Evolutionary conservation across 225 moss, liverwort and hornwort species (phyloP), one percentile per base, ranked within the genome.

Genomic region (Takakia lepidozioides): DNA sequence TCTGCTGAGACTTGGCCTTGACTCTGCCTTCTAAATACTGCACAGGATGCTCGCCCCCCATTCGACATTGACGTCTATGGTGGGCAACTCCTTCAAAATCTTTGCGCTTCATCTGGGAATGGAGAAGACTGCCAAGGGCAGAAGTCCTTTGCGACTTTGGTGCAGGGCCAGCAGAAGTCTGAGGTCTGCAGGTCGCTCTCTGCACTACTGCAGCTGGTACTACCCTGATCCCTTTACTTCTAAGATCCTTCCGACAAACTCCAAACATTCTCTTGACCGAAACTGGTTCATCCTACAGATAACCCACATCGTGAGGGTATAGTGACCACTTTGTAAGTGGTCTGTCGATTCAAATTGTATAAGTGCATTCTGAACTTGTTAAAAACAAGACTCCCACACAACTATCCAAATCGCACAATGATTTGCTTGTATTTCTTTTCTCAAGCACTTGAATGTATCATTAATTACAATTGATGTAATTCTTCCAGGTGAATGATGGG

Each of bases 31-130:
- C 9, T 27, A 22, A 38, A 13, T 14, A 19, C 9, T 25, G 24
- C 10, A 26, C 59, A 80, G 80, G 80, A 80, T 54, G 55, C 66
- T 40, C 80, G 63, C 39, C 69, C 74, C 19, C 70, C 70, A 1
- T 80, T 80, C 51, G 74, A 80, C 49, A 80, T 80, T 43, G 65
- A 80, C 52, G 56, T 62, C 8, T 74, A 74, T 36, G 80, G 80
- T 27, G 74, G 64, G 35, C 54, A 55, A 4, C 60, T 80, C 49
- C 49, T 80, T 24, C 40, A 28, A 29, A 63, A 51, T 39, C 54
- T 80, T 6, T 50, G 57, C 20, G 49, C 46, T 7, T 21, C 61
- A 24, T 51, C 44, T 8, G 55, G 51, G 18, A 63, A 54, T 35
- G 29, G 40, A 9, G 29, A 57, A 35, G 43, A 49, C 27, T 43